A percentile compares a stretch with the other conserved stretches of the same genome.
These are phyloP conservation scores for Boletellus ananiceps DNA, from an alignment of 768 basidiomycete species.

Conservation along the genomic window DNA sequence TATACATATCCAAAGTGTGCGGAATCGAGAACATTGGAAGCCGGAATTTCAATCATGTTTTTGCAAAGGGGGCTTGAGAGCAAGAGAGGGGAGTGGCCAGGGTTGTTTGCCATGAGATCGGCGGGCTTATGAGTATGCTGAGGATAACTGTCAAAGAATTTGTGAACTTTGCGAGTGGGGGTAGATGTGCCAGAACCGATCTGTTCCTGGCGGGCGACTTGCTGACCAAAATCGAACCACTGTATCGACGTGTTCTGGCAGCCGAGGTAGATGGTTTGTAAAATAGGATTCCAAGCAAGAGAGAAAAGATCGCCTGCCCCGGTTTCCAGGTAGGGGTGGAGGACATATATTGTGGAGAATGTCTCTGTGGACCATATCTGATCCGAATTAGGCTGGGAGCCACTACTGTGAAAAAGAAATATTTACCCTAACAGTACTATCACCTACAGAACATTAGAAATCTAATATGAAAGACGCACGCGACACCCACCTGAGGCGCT, in stretches of 20 bases:
- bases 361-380: conserved; percentile 81
- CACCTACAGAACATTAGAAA: conserved; percentile 46
- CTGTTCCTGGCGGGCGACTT: conserved; percentile 8
- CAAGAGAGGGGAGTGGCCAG: conserved; percentile 32
- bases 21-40: conserved; percentile 72
- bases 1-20: conserved; percentile 96
- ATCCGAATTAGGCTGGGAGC: conserved; percentile 3
- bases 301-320: conserved; percentile 87
- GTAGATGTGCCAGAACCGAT: conserved; percentile 32
- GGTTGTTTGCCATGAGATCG: conserved; percentile 63
- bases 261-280: conserved; percentile 76
- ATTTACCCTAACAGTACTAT: conserved; percentile 79
- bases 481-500: conserved; percentile 72
- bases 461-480: background rate
- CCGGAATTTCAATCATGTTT: conserved; percentile 49
- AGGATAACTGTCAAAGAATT: conserved; percentile 91
- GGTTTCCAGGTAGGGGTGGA: conserved; percentile 74
- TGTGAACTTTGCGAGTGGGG: conserved; percentile 58
- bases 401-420: background rate
- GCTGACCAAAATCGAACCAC: conserved; percentile 63
- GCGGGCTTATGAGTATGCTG: conserved; percentile 63
- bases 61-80: conserved; percentile 21
- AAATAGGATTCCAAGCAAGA: conserved; percentile 65
- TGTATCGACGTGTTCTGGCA: conserved; percentile 93
- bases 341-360: conserved; percentile 61